Evolutionary conservation across 371 early-diverging fungal species (phyloP), one percentile per base, ranked within the genome.

Genomic region (Mucor irregularis): DNA sequence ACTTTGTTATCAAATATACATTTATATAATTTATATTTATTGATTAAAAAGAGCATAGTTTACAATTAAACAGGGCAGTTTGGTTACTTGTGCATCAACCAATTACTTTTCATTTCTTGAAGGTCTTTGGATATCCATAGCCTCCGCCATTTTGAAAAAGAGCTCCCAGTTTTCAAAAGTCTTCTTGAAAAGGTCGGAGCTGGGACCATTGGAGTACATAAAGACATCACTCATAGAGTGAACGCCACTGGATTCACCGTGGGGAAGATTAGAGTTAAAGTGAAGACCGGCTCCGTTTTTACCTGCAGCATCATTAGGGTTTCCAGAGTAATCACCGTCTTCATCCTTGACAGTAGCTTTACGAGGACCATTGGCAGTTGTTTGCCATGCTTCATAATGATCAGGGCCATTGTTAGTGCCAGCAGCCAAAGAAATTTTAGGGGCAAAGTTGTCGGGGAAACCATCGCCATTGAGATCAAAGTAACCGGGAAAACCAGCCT

Each of bases 401-500:
- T 66, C 65, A 56, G 86, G 87, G 49, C 70, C 66, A 56, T 79
- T 84, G 57, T 80, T 78, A 28, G 87, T 86, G 35, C 86, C 85
- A 42, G 80, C 76, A 50, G 87, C 84, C 39, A 90, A 62, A 29
- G 79, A 71, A 69, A 79, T 78, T 17, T 83, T 64, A 37, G 81
- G 80, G 16, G 73, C 66, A 33, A 33, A 84, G 51, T 79, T 62
- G 53, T 85, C 86, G 50, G 88, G 88, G 74, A 85, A 82, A 43
- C 88, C 90, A 65, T 86, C 83, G 17, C 66, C 76, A 56, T 88
- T 82, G 3, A 73, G 58, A 65, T 87, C 88, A 24, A 65, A 61
- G 62, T 84, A 84, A 38, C 78, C 83, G 17, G 85, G 82, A 82
- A 82, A 90, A 26, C 89, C 90, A 53, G 88, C 76, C 56, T 68